Evolutionary conservation across 2,329 filamentous ascomycete species (phyloP).

Genomic region (Aspergillus fructus): DNA sequence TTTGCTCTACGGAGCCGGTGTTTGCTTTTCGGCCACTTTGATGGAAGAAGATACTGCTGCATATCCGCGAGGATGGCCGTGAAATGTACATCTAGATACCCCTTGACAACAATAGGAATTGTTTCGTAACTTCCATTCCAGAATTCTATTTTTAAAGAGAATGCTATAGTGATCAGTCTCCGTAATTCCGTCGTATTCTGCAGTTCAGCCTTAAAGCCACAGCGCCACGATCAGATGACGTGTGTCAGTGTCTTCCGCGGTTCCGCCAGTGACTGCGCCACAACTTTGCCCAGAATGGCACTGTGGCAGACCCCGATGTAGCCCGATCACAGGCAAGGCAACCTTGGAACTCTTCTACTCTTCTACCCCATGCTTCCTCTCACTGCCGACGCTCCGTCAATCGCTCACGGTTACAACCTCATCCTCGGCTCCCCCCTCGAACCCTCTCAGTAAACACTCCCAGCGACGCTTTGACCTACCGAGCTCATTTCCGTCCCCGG

Average conservation of each 20-base stretch:
- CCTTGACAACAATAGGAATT: constrained; percentile 22
- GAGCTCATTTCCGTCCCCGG: background rate
- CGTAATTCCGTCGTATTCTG: background rate
- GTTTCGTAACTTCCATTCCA: background rate
- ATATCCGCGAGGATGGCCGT: constrained; percentile 11
- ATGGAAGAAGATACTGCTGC: constrained; percentile 5
- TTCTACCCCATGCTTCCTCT: constrained; percentile 3
- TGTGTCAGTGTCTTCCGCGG: background rate
- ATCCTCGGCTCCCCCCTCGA: background rate
- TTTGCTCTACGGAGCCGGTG: constrained; percentile 12
- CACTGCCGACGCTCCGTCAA: background rate
- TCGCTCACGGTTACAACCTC: background rate
- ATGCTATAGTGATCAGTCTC: too few species aligned
- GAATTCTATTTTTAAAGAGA: too few species aligned
- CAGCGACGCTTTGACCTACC: background rate
- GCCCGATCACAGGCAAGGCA: constrained; percentile 10
- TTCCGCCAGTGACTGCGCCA: constrained; percentile 9
- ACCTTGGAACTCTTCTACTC: background rate
- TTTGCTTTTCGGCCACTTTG: constrained; percentile 12
- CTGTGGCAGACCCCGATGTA: background rate
- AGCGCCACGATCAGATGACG: constrained; percentile 14
- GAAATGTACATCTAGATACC: constrained; percentile 36
- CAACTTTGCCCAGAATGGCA: constrained; percentile 10
- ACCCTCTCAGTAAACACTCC: background rate
- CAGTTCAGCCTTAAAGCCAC: background rate